phyloP scores from a whole-genome alignment of 805 yeast species.

The Alloascoidea hylecoeti region DNA sequence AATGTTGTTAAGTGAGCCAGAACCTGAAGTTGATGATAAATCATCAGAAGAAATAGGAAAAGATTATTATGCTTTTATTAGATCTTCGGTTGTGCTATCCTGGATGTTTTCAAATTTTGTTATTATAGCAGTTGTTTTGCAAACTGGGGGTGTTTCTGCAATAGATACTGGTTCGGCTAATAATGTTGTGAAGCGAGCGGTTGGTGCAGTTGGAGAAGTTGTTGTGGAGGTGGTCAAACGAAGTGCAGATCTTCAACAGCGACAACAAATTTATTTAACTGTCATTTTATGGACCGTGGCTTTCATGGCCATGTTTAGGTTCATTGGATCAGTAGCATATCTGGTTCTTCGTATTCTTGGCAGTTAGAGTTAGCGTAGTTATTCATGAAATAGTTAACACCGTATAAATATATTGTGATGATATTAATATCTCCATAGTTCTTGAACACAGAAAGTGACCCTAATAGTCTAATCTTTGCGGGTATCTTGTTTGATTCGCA shows the following conservation, averaged over 20 bases:
- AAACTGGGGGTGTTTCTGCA: conserved; percentile 80
- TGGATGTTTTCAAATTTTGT: conserved; percentile 87
- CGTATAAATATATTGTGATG: no score
- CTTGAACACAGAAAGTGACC: no score
- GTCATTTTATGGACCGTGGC: conserved; percentile 92
- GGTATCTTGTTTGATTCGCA: no score
- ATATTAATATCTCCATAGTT: no score
- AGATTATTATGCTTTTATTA: conserved; percentile 78
- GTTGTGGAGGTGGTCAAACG: no score
- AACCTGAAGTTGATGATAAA: conserved; percentile 27
- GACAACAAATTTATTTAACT: conserved; percentile 65
- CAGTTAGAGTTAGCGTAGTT: no score
- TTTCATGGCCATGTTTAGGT: conserved; percentile 71
- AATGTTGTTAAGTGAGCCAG: conserved; percentile 28
- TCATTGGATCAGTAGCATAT: conserved; percentile 59
- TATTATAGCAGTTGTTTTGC: conserved; percentile 68
- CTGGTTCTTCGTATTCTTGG: conserved; percentile 23
- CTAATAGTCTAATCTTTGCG: no score
- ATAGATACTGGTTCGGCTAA: no score
- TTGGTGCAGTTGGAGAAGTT: conserved; percentile 7
- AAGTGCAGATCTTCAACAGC: no score
- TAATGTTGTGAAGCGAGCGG: conserved; percentile 10
- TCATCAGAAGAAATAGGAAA: no score
- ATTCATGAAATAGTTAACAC: no score
- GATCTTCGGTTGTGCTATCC: conserved; percentile 76